Percentiles rank a stretch among this genome's conserved stretches.
phyloP scores from a whole-genome alignment of 2,329 filamentous ascomycete species.

The Curvularia eragrostidis region DNA sequence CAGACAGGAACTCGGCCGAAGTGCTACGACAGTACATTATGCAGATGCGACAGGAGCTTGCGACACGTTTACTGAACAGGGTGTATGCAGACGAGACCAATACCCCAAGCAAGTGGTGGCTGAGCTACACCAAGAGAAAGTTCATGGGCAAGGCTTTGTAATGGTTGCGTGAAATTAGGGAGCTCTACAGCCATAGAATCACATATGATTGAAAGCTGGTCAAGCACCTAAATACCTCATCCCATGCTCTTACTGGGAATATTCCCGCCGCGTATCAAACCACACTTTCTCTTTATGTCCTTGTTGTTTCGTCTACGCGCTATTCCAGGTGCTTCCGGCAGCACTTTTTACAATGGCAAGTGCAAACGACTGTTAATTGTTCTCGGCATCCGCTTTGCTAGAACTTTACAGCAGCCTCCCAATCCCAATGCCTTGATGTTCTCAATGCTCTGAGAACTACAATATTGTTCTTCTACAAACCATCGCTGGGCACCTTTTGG shows the following conservation, averaged over 20 bases:
- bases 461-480: not conserved
- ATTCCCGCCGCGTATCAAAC: not conserved
- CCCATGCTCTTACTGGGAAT: not conserved
- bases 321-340: slow-evolving; percentile 6
- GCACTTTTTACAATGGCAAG: slow-evolving; percentile 12
- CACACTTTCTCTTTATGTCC: not conserved
- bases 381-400: not conserved
- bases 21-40: slow-evolving; percentile 85
- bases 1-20: slow-evolving; percentile 88
- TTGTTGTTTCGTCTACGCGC: not conserved
- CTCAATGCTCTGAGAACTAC: not conserved
- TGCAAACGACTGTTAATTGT: slow-evolving; percentile 3
- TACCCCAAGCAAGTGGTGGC: slow-evolving; percentile 84
- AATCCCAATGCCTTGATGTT: not conserved
- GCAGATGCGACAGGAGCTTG: slow-evolving; percentile 92
- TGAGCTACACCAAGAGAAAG: slow-evolving; percentile 98
- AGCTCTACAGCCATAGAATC: not conserved
- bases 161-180: not conserved
- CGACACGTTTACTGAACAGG: slow-evolving; percentile 78
- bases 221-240: not conserved
- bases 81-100: slow-evolving; percentile 77
- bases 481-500: slow-evolving; percentile 1
- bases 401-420: not conserved
- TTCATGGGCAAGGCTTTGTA: slow-evolving; percentile 87
- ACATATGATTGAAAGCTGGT: not conserved